phyloP scores from a whole-genome alignment of 352 stramenopile genomes.

The Globisporangium paroecandrum region DNA sequence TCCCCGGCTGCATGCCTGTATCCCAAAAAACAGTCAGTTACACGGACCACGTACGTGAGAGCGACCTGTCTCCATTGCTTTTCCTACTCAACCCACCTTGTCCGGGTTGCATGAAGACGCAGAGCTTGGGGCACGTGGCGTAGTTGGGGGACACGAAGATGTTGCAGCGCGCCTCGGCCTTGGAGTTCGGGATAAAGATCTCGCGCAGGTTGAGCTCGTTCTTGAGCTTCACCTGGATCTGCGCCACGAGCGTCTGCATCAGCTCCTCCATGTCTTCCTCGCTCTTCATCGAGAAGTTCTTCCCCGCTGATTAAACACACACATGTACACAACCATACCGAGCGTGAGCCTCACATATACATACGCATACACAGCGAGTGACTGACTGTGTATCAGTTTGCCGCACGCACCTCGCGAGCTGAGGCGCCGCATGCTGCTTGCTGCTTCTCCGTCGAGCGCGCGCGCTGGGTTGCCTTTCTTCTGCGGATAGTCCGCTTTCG shows the following conservation, averaged over 20 bases:
- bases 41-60: neutral
- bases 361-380: neutral
- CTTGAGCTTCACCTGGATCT: constrained; percentile 86
- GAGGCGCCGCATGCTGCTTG: constrained; percentile 41
- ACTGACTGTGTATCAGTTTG: neutral
- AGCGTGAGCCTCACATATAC: neutral
- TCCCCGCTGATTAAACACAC: constrained; percentile 27
- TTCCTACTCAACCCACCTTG: constrained; percentile 29
- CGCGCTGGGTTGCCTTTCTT: neutral
- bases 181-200: constrained; percentile 87
- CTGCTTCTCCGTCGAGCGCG: neutral
- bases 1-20: constrained; percentile 61
- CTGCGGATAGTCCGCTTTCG: neutral
- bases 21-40: neutral
- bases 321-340: neutral
- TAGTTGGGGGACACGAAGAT: constrained; percentile 86
- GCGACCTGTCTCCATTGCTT: neutral
- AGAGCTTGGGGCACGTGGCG: constrained; percentile 72
- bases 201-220: constrained; percentile 79
- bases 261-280: constrained; percentile 84
- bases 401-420: constrained; percentile 44
- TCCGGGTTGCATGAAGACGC: constrained; percentile 77
- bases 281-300: constrained; percentile 78
- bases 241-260: constrained; percentile 76
- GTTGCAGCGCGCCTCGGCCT: constrained; percentile 81